Conservation (phyloP, 768 basidiomycete genomes). For the Termitomyces sp. region DNA sequence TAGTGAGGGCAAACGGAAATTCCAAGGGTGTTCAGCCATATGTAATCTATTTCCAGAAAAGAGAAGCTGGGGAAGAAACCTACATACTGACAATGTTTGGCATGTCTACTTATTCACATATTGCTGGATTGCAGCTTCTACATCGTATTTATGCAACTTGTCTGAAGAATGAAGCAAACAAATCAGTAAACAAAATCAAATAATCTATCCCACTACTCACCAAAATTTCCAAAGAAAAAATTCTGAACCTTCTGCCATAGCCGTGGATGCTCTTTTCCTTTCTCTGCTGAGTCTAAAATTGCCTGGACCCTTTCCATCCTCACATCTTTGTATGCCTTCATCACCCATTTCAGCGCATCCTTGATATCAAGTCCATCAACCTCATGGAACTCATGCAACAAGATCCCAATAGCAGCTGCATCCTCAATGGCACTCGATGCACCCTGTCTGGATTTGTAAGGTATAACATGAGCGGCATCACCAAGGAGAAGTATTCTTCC, state of each 20-base stretch:
- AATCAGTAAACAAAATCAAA: neutral
- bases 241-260: constrained; percentile 27
- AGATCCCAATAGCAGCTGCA: constrained; percentile 20
- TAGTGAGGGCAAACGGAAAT: no score
- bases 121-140: constrained; percentile 18
- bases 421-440: constrained; percentile 36
- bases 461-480: constrained; percentile 39
- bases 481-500: constrained; percentile 34
- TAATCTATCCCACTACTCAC: constrained; percentile 14
- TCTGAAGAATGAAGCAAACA: constrained; percentile 10
- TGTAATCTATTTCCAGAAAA: no score
- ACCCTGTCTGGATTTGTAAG: constrained; percentile 36
- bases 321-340: neutral
- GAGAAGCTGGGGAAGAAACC: no score
- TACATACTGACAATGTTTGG: no score
- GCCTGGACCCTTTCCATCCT: neutral
- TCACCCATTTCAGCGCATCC: neutral
- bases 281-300: constrained; percentile 28
- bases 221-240: constrained; percentile 23
- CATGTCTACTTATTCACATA: constrained; percentile 11
- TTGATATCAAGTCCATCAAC: no score
- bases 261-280: constrained; percentile 21
- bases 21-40: no score
- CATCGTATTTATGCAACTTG: constrained; percentile 20
- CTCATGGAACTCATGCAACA: neutral